A percentile compares a stretch with the other conserved stretches of the same genome.
Conservation (phyloP, 2,329 filamentous ascomycete genomes). For the Trichoderma pleuroti region DNA sequence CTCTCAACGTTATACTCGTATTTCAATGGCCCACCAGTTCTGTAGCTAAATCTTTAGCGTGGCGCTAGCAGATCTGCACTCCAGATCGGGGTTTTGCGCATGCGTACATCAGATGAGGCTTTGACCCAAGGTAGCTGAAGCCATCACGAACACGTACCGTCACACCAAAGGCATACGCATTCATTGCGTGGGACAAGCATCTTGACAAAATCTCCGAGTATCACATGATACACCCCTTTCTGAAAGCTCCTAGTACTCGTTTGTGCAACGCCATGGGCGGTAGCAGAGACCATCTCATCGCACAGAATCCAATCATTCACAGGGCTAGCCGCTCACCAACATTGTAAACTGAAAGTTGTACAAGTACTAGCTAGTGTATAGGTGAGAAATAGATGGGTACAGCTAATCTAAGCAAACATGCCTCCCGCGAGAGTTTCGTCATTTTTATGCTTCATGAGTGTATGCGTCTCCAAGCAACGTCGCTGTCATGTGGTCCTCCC, state of each 20-base stretch:
- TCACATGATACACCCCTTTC: neutral
- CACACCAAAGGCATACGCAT: neutral
- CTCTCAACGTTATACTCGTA: neutral
- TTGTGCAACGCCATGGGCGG: neutral
- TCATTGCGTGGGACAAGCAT: neutral
- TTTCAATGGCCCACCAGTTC: neutral
- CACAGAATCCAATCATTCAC: neutral
- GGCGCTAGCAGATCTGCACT: neutral
- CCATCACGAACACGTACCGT: neutral
- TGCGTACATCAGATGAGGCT: neutral
- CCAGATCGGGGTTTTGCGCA: neutral
- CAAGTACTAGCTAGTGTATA: neutral
- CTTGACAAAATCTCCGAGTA: neutral
- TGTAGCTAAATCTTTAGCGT: neutral
- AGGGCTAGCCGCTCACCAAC: neutral
- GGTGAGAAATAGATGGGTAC: neutral
- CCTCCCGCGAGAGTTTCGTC: neutral
- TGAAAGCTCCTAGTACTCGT: neutral
- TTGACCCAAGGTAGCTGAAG: neutral
- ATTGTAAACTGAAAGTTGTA: neutral
- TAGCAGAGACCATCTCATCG: neutral
- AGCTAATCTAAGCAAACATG: neutral
- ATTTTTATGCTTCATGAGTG: conserved; percentile 7
- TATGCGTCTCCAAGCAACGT: neutral
- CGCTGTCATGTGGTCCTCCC: neutral